Evolutionary conservation across 139 green algal genomes (phyloP), one percentile per base, ranked within the genome.

Genomic region (Micractinium sp.): DNA sequence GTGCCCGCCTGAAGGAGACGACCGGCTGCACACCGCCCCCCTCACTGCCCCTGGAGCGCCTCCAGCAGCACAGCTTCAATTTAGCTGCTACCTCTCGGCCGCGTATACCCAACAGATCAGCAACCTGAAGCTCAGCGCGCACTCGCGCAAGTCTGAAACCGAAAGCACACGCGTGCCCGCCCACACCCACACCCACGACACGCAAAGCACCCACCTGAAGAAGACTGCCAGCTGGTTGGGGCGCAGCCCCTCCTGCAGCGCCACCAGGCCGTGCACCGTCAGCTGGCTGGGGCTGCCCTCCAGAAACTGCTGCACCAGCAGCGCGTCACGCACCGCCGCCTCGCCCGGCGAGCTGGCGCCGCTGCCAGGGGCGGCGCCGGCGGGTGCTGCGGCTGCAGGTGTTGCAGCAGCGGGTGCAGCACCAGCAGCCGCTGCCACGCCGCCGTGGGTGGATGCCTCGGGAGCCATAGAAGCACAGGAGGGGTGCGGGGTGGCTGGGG

Each of bases 181-280:
- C n/a, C n/a, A n/a, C n/a, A n/a, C n/a, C n/a, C n/a, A n/a, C n/a
- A n/a, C n/a, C n/a, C 18, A 7, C 27, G 25, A 12, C 35, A 18
- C 36, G 71, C 71, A 77, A 4, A 5, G 71, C 31, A 19, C 13
- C 71, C 47, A n/a, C 31, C 31, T 19, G 71, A 16, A 98, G 79
- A 98, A 97, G 23, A 99, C 96, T 1, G 93, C 97, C 85, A 98
- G 92, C 92, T 98, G 89, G 77, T 94, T 89, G 23, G 97, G 94
- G 41, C 91, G 81, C 56, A 99, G 80, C 0, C 47, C 78, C 19
- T 91, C 80, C 23, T 89, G 86, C 75, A 98, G 92, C 23, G 67
- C 71, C 23, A 14, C 31, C 63, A 99, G 92, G 27, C 97, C 97
- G 75, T 93, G 86, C 16, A 91, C 83, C 0, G 97, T 99, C 33